Evolutionary conservation across 2,329 filamentous ascomycete species (phyloP).

Genomic region (Pyricularia grisea): DNA sequence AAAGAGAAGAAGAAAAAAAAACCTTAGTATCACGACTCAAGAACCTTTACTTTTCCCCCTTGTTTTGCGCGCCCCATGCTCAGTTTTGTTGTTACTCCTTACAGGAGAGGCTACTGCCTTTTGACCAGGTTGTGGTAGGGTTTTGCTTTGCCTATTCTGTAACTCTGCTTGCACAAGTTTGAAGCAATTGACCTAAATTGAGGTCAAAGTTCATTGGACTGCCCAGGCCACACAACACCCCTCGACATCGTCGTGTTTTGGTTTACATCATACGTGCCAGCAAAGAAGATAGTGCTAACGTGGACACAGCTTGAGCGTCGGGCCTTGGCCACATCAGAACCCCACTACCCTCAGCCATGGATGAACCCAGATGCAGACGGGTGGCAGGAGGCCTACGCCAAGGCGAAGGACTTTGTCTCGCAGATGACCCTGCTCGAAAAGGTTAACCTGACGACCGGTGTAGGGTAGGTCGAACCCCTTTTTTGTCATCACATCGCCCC

Average conservation of each 20-base stretch:
- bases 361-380: constrained; percentile 60
- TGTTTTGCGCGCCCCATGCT: background rate
- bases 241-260: background rate
- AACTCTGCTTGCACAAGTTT: background rate
- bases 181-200: background rate
- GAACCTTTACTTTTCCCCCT: background rate
- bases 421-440: constrained; percentile 80
- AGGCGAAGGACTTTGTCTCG: constrained; percentile 71
- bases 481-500: background rate
- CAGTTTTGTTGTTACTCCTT: background rate
- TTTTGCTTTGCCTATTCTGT: background rate
- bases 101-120: background rate
- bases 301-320: constrained; percentile 13
- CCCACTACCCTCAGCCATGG: constrained; percentile 83
- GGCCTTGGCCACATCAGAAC: constrained; percentile 33
- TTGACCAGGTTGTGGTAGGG: background rate
- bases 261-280: background rate
- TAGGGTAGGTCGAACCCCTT: constrained; percentile 49
- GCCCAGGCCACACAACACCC: background rate
- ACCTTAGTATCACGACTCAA: too few relatives aligned
- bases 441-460: constrained; percentile 89
- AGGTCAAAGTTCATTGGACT: background rate
- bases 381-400: constrained; percentile 68
- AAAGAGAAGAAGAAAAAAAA: background rate
- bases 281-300: constrained; percentile 11